These are phyloP conservation scores for Arachnopeziza araneosa DNA, from an alignment of 2,329 filamentous ascomycete genomes.

Conservation along the genomic window DNA sequence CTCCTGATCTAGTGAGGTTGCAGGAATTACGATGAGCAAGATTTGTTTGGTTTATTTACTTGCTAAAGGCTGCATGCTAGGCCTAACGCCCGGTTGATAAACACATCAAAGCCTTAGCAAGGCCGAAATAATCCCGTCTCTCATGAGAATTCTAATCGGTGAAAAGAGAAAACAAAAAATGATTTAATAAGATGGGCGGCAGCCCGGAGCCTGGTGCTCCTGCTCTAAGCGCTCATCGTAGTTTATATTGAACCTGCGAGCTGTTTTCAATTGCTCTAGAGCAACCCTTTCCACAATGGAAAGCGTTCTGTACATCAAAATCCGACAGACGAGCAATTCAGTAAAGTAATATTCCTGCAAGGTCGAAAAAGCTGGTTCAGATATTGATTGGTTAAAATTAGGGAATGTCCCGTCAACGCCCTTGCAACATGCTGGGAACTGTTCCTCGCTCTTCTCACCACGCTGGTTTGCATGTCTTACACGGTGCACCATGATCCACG, in stretches of 20 bases:
- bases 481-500: slow-evolving; percentile 22
- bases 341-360: not conserved
- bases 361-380: not conserved
- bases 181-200: not conserved
- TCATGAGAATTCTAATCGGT: no score
- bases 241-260: not conserved
- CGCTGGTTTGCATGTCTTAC: slow-evolving; percentile 23
- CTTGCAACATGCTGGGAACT: slow-evolving; percentile 23
- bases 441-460: slow-evolving; percentile 14
- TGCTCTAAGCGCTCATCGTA: not conserved
- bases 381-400: not conserved
- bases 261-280: not conserved
- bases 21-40: not conserved
- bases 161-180: no score
- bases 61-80: not conserved
- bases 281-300: not conserved
- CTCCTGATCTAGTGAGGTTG: not conserved
- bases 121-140: not conserved
- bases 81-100: not conserved
- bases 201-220: not conserved
- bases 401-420: slow-evolving; percentile 6
- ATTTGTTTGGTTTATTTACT: not conserved
- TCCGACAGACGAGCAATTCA: not conserved
- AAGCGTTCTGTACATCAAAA: not conserved
- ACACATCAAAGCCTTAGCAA: not conserved